phyloP scores from a whole-genome alignment of 768 basidiomycete genomes.

The Favolaschia claudopus region DNA sequence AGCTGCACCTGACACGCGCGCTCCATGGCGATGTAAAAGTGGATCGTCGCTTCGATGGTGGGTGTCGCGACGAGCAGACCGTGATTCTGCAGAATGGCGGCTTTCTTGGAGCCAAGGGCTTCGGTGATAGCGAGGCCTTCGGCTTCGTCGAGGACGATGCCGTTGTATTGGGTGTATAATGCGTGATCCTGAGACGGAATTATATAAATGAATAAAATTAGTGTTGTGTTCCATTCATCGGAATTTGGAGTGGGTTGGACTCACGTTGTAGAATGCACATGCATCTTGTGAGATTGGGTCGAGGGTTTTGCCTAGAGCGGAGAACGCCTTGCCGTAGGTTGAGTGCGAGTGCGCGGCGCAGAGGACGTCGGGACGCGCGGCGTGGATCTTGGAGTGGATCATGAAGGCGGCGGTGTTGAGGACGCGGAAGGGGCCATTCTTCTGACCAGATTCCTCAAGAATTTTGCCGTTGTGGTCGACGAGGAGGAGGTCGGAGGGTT shows the following conservation, averaged over 20 bases:
- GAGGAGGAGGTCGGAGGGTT: constrained; percentile 51
- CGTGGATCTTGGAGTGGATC: constrained; percentile 53
- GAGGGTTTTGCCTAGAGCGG: constrained; percentile 49
- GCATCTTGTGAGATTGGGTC: constrained; percentile 54
- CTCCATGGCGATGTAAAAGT: constrained; percentile 52
- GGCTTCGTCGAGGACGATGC: constrained; percentile 53
- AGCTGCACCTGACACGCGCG: constrained; percentile 56
- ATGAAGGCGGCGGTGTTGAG: constrained; percentile 43
- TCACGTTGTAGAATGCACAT: constrained; percentile 48
- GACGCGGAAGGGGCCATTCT: constrained; percentile 25
- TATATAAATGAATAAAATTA: too few species aligned
- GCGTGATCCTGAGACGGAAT: constrained; percentile 47
- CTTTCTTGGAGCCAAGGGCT: constrained; percentile 49
- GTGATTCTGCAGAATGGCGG: constrained; percentile 53
- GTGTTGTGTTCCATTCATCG: background rate
- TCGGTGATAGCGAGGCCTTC: constrained; percentile 55
- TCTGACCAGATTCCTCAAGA: constrained; percentile 38
- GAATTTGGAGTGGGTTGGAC: background rate
- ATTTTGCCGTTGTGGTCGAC: constrained; percentile 44
- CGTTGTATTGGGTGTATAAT: constrained; percentile 54
- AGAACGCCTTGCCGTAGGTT: constrained; percentile 57
- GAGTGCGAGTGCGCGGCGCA: constrained; percentile 59
- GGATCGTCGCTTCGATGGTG: constrained; percentile 52
- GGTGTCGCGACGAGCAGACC: constrained; percentile 48
- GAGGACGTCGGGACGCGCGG: constrained; percentile 55